These are phyloP conservation scores for Medicago lupulina DNA, from an alignment of 306 rosid species.

Conservation along the genomic window DNA sequence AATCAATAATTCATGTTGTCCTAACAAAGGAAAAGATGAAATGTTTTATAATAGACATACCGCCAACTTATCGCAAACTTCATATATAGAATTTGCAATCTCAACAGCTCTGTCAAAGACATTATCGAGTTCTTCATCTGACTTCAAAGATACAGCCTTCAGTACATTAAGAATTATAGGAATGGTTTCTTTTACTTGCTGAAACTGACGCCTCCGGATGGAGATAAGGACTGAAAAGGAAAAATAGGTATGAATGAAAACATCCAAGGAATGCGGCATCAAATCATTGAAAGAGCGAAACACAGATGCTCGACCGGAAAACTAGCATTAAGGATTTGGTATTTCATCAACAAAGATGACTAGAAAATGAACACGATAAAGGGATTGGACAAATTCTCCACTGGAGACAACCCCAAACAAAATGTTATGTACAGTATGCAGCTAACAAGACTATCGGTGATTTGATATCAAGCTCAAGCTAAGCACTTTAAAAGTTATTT, in stretches of 20 bases:
- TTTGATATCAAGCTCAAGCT: constrained; percentile 31
- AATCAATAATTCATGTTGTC: constrained; percentile 40
- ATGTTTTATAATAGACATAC: constrained; percentile 54
- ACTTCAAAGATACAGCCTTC: constrained; percentile 60
- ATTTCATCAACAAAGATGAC: constrained; percentile 36
- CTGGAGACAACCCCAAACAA: background rate
- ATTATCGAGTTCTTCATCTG: constrained; percentile 54
- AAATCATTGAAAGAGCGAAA: constrained; percentile 28
- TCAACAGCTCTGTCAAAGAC: constrained; percentile 62
- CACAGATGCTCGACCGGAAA: constrained; percentile 31
- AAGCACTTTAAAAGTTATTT: background rate
- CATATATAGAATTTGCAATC: constrained; percentile 70
- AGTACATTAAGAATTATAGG: constrained; percentile 76
- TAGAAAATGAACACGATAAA: constrained; percentile 9
- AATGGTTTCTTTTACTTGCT: constrained; percentile 71
- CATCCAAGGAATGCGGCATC: constrained; percentile 32
- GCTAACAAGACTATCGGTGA: constrained; percentile 13
- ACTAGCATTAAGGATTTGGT: constrained; percentile 30
- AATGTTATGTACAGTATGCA: constrained; percentile 20
- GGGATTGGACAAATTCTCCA: constrained; percentile 5
- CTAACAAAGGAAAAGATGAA: constrained; percentile 15
- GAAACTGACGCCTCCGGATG: constrained; percentile 81
- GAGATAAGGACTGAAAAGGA: constrained; percentile 68
- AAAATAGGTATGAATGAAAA: constrained; percentile 37
- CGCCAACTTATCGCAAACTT: constrained; percentile 69